Conservation (phyloP, 345 rosid species). For the Bretschneidera sinensis region DNA sequence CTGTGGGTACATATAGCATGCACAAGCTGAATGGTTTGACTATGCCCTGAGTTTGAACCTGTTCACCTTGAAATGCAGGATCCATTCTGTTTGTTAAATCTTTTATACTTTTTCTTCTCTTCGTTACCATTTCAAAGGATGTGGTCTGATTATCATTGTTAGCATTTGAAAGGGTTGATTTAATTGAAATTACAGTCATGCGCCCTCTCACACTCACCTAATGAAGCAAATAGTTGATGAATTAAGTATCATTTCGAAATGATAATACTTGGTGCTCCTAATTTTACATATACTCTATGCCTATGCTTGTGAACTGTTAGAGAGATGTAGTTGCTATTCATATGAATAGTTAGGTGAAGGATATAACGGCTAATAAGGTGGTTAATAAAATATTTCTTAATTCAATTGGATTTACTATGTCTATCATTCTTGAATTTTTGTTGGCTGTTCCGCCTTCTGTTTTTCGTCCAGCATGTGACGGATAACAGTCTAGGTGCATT, state of each 20-base stretch:
- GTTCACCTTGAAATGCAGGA: not conserved
- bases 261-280: too few species aligned
- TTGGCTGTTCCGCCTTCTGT: not conserved
- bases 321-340: not conserved
- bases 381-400: not conserved
- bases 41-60: not conserved
- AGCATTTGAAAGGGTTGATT: not conserved
- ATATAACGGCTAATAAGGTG: too few species aligned
- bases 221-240: not conserved
- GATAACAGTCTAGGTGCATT: not conserved
- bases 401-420: not conserved
- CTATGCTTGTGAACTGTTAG: not conserved
- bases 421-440: not conserved
- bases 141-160: not conserved
- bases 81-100: too few species aligned
- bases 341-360: too few species aligned
- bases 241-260: not conserved
- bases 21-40: too few species aligned
- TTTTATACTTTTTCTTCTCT: not conserved
- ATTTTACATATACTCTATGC: not conserved
- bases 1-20: conserved; percentile 7
- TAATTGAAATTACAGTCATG: too few species aligned
- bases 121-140: not conserved
- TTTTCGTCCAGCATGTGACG: not conserved
- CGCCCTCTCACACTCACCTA: not conserved